Evolutionary conservation across 345 rosid species (phyloP).

Genomic region (Salix brachista): DNA sequence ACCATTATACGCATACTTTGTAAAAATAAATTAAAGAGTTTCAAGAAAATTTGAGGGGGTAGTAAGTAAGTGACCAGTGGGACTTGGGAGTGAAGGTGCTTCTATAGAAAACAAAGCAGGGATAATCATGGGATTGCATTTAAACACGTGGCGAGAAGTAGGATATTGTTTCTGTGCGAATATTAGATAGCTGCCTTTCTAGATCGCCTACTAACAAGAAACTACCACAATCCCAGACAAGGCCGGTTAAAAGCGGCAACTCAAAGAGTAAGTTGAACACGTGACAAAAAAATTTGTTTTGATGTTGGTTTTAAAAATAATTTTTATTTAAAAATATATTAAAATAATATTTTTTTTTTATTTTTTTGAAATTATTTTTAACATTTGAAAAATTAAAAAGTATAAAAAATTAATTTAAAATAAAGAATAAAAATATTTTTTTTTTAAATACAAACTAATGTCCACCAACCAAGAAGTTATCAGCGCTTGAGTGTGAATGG

Average conservation of each 20-base stretch:
- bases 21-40: neutral
- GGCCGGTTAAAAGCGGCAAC: neutral
- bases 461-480: neutral
- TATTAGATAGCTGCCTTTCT: conserved; percentile 20
- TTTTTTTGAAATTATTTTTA: no score
- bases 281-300: no score
- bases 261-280: neutral
- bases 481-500: neutral
- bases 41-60: neutral
- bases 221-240: conserved; percentile 1
- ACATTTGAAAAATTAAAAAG: no score
- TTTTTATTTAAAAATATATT: no score
- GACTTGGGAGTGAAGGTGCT: neutral
- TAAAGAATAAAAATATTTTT: no score
- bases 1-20: no score
- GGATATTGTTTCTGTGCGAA: neutral
- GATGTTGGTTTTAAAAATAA: no score
- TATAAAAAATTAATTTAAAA: no score
- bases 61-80: neutral
- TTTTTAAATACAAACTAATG: no score
- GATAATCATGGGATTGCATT: neutral
- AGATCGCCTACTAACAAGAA: conserved; percentile 26
- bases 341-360: no score
- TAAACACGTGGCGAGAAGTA: conserved; percentile 18
- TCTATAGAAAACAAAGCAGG: neutral